phyloP scores from a whole-genome alignment of 2,329 filamentous ascomycete genomes.

The Lasiodiplodia hormozganensis region DNA sequence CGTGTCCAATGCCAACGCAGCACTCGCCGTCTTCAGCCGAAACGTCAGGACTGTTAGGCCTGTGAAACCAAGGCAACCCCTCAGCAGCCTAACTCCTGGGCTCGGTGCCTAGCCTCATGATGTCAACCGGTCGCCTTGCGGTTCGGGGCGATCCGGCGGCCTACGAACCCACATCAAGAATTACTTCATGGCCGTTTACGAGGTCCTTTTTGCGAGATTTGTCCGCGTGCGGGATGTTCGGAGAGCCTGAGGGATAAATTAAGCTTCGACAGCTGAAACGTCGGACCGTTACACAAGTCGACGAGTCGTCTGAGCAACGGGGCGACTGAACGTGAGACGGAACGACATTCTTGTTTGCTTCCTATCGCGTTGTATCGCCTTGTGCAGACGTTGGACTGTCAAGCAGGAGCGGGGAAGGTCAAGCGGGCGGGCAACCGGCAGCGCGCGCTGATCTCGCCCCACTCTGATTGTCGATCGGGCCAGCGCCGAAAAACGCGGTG shows the following conservation, averaged over 20 bases:
- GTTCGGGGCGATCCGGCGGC: neutral
- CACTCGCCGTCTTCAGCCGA: neutral
- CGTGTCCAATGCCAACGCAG: neutral
- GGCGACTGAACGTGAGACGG: neutral
- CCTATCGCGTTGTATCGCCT: neutral
- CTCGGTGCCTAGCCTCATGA: neutral
- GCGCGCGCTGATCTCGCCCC: neutral
- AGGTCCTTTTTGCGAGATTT: neutral
- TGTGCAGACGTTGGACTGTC: neutral
- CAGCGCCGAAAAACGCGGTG: neutral
- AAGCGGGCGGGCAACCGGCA: neutral
- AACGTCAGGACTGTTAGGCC: neutral
- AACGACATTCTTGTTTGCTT: neutral
- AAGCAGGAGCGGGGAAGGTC: neutral
- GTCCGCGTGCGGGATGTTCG: neutral
- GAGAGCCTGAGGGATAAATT: neutral
- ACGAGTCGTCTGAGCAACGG: neutral
- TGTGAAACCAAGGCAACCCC: too few species aligned
- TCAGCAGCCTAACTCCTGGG: too few species aligned
- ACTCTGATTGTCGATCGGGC: neutral
- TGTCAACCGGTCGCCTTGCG: neutral
- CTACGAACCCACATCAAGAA: neutral
- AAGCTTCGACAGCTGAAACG: neutral
- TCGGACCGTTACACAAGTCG: neutral
- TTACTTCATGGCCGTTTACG: neutral